These are phyloP conservation scores for Angophora floribunda DNA, from an alignment of 345 rosid genomes.

Conservation along the genomic window DNA sequence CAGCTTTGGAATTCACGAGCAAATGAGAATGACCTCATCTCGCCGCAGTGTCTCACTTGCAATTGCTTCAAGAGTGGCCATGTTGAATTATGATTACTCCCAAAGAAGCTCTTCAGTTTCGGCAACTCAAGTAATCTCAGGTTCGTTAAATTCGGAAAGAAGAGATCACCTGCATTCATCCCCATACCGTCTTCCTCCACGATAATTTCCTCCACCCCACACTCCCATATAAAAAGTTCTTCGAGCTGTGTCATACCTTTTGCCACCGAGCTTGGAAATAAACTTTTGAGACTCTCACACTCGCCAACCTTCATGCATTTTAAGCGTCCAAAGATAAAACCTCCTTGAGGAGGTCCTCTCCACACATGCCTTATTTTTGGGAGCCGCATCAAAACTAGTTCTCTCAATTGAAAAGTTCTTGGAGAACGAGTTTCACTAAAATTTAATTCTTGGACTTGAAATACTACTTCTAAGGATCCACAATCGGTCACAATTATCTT, in stretches of 20 bases:
- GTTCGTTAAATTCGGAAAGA: neutral
- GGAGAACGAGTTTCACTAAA: neutral
- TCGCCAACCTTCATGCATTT: accelerated
- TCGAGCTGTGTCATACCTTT: neutral
- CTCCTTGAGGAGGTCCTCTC: neutral
- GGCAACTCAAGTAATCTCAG: neutral
- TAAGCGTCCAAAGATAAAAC: neutral
- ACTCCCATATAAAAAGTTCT: accelerated
- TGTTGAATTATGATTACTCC: neutral
- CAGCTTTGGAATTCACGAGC: too few species aligned
- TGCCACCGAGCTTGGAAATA: neutral
- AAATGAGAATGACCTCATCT: too few species aligned
- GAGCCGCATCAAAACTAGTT: accelerated
- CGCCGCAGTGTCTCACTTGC: accelerated
- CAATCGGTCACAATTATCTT: neutral
- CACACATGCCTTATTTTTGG: neutral
- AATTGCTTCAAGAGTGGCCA: neutral
- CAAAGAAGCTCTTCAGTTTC: accelerated
- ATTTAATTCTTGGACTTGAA: neutral
- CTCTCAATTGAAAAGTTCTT: neutral
- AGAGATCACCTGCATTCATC: neutral
- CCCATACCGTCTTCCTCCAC: neutral
- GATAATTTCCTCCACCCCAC: neutral
- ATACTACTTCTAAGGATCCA: neutral
- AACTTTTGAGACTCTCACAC: neutral